Base-by-base conservation (phyloP, 176 grass and related monocot genomes). In the Elaeis guineensis region DNA sequence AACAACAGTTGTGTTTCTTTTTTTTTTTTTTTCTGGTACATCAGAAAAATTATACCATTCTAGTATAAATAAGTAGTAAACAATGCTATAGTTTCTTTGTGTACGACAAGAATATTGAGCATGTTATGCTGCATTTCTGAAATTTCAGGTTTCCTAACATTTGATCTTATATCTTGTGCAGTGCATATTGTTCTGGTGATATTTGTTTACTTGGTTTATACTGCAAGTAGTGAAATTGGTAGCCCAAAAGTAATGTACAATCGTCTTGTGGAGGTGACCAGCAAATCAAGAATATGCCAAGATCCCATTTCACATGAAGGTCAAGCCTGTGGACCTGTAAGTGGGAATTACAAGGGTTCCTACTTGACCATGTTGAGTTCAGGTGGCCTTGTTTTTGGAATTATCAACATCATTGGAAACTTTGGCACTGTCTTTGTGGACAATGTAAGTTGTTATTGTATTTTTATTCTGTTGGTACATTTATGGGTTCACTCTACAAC, bases 361-460 rank as follows among this genome's bases (percentile, higher is more conserved):
- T 89, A 89, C 70, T 75, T 89, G 51, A 89, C 86, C 64, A 89
- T 89, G 86, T 73, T 89, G 55, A 89, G 86, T 69, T 89, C 86
- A 12, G 86, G 78, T 0, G 86, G 86, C 61, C 74, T 89, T 28
- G 81, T 89, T 69, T 89, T 89, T 63, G 86, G 86, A 63, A 85
- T 89, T 29, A 89, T 89, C 67, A 89, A 89, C 51, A 84, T 89
- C 56, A 69, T 89, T 8, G 86, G 81, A 54, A 89, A 89, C 55
- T 89, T 89, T 17, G 86, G 86, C 28, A 89, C 81, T 4, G 86
- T 89, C 25, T 89, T 89, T 66, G 86, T 89, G 55, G 86, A 89
- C 79, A 89, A 89, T 26, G 80, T 83, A 74, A 69, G 75, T 25
- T 51, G 51, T 5, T 62, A 12, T 7, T 18, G 59, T 30, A 16